A percentile compares a stretch with the other conserved stretches of the same genome.
Evolutionary conservation across 1,284 basidiomycete genomes (phyloP).

Genomic region (Garcileccinum viscosum): DNA sequence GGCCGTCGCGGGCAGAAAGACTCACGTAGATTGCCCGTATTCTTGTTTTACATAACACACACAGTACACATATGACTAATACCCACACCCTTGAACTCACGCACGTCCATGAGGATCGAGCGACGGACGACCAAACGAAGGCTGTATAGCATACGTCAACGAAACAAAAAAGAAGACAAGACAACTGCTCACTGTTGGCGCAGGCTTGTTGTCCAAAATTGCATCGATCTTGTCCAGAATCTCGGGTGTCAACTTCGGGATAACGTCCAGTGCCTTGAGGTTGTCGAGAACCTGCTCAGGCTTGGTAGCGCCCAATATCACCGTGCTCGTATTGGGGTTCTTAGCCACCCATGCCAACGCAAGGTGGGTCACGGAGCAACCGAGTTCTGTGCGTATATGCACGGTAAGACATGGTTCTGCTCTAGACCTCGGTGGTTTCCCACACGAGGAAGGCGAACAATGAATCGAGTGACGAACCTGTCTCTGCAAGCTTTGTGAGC

Average conservation of each 20-base stretch:
- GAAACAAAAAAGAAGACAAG: neutral
- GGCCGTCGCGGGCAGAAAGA: neutral
- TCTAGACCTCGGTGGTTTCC: neutral
- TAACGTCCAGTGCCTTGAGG: conserved; percentile 66
- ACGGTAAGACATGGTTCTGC: conserved; percentile 5
- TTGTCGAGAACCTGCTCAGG: conserved; percentile 64
- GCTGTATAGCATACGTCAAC: neutral
- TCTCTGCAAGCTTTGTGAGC: conserved; percentile 56
- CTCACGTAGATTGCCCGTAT: neutral
- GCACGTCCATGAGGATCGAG: conserved; percentile 39
- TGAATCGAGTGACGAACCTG: conserved; percentile 25
- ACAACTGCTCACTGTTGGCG: conserved; percentile 35
- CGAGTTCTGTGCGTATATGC: conserved; percentile 48
- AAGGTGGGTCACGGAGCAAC: conserved; percentile 64
- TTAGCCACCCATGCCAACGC: conserved; percentile 80
- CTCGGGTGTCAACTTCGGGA: conserved; percentile 64
- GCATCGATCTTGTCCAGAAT: conserved; percentile 61
- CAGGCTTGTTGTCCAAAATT: conserved; percentile 55
- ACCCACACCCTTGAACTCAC: conserved; percentile 11
- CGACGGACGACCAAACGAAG: conserved; percentile 33
- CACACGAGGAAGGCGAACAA: neutral
- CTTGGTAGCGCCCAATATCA: conserved; percentile 71
- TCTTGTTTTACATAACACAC: neutral
- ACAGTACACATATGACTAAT: neutral
- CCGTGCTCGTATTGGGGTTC: conserved; percentile 72